Evolutionary conservation across 2,329 filamentous ascomycete genomes (phyloP).

Genomic region (Pezicula carpinea): DNA sequence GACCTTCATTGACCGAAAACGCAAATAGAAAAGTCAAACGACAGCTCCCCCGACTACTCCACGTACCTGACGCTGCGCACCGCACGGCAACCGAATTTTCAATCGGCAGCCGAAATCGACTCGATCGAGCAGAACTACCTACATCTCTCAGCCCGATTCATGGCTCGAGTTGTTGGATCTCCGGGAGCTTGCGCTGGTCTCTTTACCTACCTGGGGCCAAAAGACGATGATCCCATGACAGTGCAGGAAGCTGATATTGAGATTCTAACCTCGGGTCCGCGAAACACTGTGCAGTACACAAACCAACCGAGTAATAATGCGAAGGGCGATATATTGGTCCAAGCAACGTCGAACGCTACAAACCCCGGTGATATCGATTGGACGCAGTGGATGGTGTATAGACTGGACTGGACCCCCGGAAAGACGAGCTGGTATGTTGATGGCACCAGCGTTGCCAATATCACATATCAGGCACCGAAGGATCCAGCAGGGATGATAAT

Average conservation of each 20-base stretch:
- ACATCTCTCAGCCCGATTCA: constrained; percentile 23
- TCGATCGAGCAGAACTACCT: constrained; percentile 21
- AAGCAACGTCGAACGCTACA: constrained; percentile 21
- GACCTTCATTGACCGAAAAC: neutral
- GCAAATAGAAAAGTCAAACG: constrained; percentile 14
- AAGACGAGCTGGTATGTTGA: constrained; percentile 27
- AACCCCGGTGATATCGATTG: constrained; percentile 17
- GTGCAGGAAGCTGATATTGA: constrained; percentile 29
- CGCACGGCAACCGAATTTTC: constrained; percentile 20
- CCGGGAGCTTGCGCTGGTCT: constrained; percentile 27
- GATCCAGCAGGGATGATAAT: constrained; percentile 21
- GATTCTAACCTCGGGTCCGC: constrained; percentile 23
- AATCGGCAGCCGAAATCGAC: constrained; percentile 26
- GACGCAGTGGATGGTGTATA: constrained; percentile 25
- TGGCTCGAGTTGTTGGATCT: constrained; percentile 23
- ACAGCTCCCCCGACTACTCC: constrained; percentile 14
- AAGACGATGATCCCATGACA: neutral
- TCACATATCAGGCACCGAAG: constrained; percentile 21
- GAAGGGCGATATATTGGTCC: constrained; percentile 12
- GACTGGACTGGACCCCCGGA: constrained; percentile 27
- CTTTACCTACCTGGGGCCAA: constrained; percentile 23
- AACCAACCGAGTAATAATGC: constrained; percentile 24
- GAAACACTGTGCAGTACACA: constrained; percentile 24
- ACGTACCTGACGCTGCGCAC: constrained; percentile 28
- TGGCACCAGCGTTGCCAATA: constrained; percentile 20